Percentiles rank a stretch among this genome's conserved stretches.
These are phyloP conservation scores for Camellia sinensis DNA, from an alignment of 148 eudicot species.

Conservation along the genomic window DNA sequence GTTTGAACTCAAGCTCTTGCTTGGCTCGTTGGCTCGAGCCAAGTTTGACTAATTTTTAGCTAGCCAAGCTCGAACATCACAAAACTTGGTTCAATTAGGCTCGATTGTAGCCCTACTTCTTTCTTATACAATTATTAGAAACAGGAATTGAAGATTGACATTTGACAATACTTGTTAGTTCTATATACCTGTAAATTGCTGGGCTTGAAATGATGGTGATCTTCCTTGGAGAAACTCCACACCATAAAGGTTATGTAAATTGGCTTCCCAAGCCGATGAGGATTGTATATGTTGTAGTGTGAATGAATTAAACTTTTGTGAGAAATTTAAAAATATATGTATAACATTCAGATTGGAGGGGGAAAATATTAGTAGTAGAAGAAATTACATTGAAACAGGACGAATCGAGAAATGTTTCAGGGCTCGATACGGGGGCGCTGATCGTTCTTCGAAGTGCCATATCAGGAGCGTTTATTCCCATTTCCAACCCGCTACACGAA, in stretches of 20 bases:
- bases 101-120: background rate
- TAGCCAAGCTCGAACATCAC: too few relatives aligned
- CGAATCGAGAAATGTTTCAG: conserved; percentile 57
- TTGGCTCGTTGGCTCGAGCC: too few relatives aligned
- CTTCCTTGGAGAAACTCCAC: conserved; percentile 71
- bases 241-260: conserved; percentile 53
- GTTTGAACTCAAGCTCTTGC: too few relatives aligned
- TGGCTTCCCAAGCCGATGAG: conserved; percentile 66
- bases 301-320: background rate
- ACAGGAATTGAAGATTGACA: background rate
- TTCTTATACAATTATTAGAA: conserved; percentile 2
- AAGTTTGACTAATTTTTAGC: too few relatives aligned
- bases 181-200: conserved; percentile 65
- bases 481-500: conserved; percentile 43
- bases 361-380: background rate
- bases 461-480: conserved; percentile 39
- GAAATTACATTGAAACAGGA: conserved; percentile 66
- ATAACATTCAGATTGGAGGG: background rate
- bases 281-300: conserved; percentile 52
- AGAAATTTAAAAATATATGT: conserved; percentile 5
- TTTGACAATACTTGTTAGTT: background rate
- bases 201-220: conserved; percentile 51
- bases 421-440: conserved; percentile 59
- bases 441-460: conserved; percentile 45
- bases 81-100: too few relatives aligned